These are phyloP conservation scores for Solanum sparsipilum DNA, from an alignment of 257 asterid species.

Conservation along the genomic window DNA sequence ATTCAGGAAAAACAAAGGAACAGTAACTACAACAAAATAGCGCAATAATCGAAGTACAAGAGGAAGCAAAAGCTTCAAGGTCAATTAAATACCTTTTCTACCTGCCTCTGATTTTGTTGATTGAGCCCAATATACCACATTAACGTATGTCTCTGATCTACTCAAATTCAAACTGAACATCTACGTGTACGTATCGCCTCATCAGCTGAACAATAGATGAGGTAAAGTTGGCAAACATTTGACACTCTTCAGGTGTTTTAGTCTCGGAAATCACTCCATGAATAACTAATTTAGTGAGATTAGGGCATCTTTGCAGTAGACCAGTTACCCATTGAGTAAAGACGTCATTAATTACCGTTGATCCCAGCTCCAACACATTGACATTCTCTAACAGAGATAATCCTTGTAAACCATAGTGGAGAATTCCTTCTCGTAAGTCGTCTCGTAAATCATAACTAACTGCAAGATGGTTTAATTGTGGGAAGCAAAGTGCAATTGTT, in stretches of 20 bases:
- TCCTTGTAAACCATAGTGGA: conserved; percentile 64
- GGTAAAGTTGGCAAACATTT: conserved; percentile 56
- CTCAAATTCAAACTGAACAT: conserved; percentile 68
- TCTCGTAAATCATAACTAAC: conserved; percentile 63
- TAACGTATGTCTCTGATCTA: conserved; percentile 10
- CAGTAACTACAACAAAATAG: not conserved
- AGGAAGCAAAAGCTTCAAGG: not conserved
- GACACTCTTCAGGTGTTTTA: conserved; percentile 79
- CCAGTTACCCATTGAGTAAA: conserved; percentile 68
- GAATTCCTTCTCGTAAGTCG: conserved; percentile 23
- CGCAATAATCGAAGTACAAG: not conserved
- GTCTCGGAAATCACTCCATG: conserved; percentile 81
- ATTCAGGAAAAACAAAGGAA: not conserved
- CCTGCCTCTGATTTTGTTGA: not conserved
- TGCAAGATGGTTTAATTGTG: conserved; percentile 54
- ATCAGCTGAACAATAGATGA: conserved; percentile 57
- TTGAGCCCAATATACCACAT: not conserved
- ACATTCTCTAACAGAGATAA: conserved; percentile 59
- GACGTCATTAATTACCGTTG: conserved; percentile 60
- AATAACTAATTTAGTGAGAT: conserved; percentile 57
- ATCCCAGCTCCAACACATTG: conserved; percentile 73
- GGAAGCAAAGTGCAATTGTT: conserved; percentile 74
- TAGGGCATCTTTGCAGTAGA: conserved; percentile 63
- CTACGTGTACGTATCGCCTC: conserved; percentile 62
- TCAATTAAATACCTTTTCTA: not conserved